phyloP scores from a whole-genome alignment of 495 filamentous ascomycete genomes.

The Schizothecium vesticola region DNA sequence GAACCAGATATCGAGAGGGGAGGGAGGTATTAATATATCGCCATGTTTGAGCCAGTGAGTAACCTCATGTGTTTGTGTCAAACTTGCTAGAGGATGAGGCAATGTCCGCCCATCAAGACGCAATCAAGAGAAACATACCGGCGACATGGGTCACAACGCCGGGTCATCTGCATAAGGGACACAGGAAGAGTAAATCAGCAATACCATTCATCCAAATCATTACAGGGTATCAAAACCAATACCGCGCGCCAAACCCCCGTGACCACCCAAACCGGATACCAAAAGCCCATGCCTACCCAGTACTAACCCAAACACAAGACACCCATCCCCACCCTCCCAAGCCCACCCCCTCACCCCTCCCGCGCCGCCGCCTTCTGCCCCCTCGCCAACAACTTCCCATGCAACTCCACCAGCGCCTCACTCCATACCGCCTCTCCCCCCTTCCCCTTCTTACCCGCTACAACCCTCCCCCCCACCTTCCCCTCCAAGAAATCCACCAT shows the following conservation, averaged over 20 bases:
- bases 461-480: constrained; percentile 37
- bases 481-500: constrained; percentile 54
- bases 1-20: background rate
- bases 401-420: constrained; percentile 51
- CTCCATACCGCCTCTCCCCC: constrained; percentile 45
- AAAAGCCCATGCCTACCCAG: background rate
- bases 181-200: background rate
- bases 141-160: background rate
- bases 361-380: constrained; percentile 42
- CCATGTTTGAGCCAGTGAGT: background rate
- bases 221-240: background rate
- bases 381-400: constrained; percentile 48
- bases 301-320: background rate
- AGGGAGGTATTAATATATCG: background rate
- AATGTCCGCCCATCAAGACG: background rate
- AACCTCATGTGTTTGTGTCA: background rate
- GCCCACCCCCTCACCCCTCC: background rate
- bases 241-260: background rate
- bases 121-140: background rate
- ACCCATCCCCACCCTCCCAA: background rate
- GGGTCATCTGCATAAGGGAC: background rate
- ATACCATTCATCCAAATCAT: background rate
- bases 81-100: background rate
- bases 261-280: background rate
- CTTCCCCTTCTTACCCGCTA: constrained; percentile 22